phyloP scores from a whole-genome alignment of 257 asterid genomes.

The Petunia secreta region DNA sequence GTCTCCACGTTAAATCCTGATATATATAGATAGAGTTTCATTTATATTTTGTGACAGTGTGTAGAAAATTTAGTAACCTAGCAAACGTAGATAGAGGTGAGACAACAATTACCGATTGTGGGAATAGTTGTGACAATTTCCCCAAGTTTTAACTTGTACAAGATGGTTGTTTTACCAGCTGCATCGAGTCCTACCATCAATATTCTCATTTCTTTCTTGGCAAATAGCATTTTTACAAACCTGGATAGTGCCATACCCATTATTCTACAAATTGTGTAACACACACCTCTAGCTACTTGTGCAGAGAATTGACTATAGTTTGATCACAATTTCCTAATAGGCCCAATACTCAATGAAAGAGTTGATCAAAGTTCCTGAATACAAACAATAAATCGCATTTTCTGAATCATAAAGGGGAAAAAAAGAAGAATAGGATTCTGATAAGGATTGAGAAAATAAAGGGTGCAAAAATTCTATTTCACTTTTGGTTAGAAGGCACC shows the following conservation, averaged over 20 bases:
- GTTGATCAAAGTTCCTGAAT: not conserved
- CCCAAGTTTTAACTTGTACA: slow-evolving; percentile 56
- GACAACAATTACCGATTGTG: slow-evolving; percentile 45
- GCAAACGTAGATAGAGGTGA: not conserved
- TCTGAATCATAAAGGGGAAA: not conserved
- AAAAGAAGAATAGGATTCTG: slow-evolving; percentile 34
- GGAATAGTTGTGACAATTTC: slow-evolving; percentile 56
- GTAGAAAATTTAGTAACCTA: not conserved
- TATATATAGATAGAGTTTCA: not conserved
- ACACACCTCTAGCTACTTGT: not conserved
- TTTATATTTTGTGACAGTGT: not conserved
- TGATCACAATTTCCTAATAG: not conserved
- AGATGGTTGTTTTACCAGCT: slow-evolving; percentile 54
- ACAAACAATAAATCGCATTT: not conserved
- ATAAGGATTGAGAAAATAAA: slow-evolving; percentile 25
- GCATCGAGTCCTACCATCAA: slow-evolving; percentile 61
- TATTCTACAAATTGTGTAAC: not conserved
- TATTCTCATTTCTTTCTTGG: slow-evolving; percentile 55
- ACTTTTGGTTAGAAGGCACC: slow-evolving; percentile 1
- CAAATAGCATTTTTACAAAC: slow-evolving; percentile 41
- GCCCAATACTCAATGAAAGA: not conserved
- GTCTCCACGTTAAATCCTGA: slow-evolving; percentile 60
- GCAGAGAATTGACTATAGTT: not conserved
- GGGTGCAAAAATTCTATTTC: not conserved
- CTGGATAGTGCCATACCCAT: slow-evolving; percentile 52